These are phyloP conservation scores for Prunus mira DNA, from an alignment of 306 rosid species.

Conservation along the genomic window DNA sequence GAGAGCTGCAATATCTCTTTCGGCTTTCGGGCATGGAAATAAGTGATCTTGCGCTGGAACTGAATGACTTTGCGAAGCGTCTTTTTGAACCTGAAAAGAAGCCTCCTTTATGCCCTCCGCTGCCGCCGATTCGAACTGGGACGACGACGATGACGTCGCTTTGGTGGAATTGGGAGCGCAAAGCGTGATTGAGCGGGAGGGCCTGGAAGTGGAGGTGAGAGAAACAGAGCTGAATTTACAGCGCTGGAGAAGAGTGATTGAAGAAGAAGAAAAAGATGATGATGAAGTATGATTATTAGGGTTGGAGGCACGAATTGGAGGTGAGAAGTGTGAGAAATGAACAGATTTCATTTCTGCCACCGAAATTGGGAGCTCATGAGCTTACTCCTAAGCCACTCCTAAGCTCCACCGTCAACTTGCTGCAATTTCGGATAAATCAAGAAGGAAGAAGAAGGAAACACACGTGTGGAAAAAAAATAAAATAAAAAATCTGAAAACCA, in stretches of 20 bases:
- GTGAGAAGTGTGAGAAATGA: conserved; percentile 20
- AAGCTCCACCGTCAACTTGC: not conserved
- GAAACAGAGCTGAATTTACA: conserved; percentile 22
- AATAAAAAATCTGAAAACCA: not conserved
- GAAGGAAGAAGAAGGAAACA: not conserved
- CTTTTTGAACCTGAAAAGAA: conserved; percentile 24
- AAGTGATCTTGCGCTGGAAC: conserved; percentile 67
- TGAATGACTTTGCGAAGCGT: conserved; percentile 41
- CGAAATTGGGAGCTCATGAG: not conserved
- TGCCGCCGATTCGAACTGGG: conserved; percentile 15
- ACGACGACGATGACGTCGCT: not conserved
- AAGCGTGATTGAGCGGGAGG: conserved; percentile 27
- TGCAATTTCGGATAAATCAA: conserved; percentile 3
- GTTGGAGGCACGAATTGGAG: conserved; percentile 25
- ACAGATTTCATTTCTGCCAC: conserved; percentile 34
- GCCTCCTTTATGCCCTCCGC: conserved; percentile 19
- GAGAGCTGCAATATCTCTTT: conserved; percentile 81
- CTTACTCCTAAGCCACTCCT: not conserved
- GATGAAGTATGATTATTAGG: not conserved
- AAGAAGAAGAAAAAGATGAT: conserved; percentile 1
- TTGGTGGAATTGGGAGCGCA: conserved; percentile 29
- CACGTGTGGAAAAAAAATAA: not conserved
- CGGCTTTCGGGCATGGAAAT: conserved; percentile 98
- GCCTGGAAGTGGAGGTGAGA: conserved; percentile 17
- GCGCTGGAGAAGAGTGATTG: conserved; percentile 25